A percentile compares a stretch with the other conserved stretches of the same genome.
Conservation (phyloP, 2,329 filamentous ascomycete species). For the Pyricularia pennisetigena region DNA sequence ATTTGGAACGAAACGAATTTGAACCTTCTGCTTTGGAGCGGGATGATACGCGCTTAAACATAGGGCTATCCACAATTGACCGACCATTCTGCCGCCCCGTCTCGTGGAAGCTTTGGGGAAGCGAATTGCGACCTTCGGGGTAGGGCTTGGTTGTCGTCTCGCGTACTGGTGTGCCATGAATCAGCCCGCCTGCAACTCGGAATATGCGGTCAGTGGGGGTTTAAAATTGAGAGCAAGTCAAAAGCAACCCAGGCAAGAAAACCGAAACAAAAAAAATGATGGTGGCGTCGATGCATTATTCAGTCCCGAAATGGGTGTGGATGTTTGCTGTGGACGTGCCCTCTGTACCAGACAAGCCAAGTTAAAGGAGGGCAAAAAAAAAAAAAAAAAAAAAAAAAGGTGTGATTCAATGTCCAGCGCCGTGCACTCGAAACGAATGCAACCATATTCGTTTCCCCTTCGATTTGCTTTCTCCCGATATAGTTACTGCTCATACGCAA, state of each 20-base stretch:
- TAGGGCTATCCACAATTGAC: not conserved
- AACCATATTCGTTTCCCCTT: not conserved
- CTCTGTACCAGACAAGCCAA: not conserved
- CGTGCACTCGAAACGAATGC: not conserved
- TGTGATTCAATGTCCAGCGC: not conserved
- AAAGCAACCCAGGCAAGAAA: not conserved
- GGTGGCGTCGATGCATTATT: not conserved
- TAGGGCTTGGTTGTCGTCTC: no score
- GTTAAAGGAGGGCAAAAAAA: not conserved
- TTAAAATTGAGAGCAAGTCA: not conserved
- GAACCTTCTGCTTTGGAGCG: not conserved
- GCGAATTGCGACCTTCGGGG: no score
- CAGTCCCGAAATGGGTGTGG: not conserved
- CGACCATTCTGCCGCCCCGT: not conserved
- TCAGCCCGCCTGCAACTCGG: not conserved
- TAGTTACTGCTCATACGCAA: not conserved
- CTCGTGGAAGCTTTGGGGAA: not conserved
- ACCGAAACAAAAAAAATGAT: not conserved
- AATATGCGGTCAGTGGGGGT: not conserved
- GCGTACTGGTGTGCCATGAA: no score
- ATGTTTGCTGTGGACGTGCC: not conserved
- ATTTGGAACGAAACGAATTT: not conserved
- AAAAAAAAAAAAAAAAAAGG: not conserved
- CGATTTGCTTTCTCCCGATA: not conserved
- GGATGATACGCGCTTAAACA: not conserved